A percentile compares a stretch with the other conserved stretches of the same genome.
These are phyloP conservation scores for Linum trigynum DNA, from an alignment of 345 rosid genomes.

Conservation along the genomic window DNA sequence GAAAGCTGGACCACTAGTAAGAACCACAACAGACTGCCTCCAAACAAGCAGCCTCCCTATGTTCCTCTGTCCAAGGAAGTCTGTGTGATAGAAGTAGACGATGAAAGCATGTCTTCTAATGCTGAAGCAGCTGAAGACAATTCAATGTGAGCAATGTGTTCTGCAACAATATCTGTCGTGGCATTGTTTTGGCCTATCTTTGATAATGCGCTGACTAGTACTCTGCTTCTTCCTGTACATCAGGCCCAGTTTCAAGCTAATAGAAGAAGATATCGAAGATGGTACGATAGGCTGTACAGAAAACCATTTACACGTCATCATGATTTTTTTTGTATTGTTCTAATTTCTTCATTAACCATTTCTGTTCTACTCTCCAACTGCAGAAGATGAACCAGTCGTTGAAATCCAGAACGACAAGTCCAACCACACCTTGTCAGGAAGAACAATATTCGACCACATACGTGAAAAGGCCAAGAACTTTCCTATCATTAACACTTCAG, in stretches of 20 bases:
- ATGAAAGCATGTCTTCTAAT: conserved; percentile 14
- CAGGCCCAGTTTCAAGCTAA: conserved; percentile 92
- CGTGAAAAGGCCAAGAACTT: conserved; percentile 72
- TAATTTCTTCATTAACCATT: too few relatives aligned
- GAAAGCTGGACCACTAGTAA: conserved; percentile 15
- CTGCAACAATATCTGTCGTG: background rate
- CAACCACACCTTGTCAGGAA: conserved; percentile 42
- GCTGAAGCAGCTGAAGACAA: conserved; percentile 15
- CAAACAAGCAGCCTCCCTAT: conserved; percentile 30
- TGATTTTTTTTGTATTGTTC: too few relatives aligned
- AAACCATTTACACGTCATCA: background rate
- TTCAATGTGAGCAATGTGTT: conserved; percentile 34
- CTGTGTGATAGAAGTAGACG: conserved; percentile 32
- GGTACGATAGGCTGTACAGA: conserved; percentile 27
- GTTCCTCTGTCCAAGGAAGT: conserved; percentile 32
- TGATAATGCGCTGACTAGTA: background rate
- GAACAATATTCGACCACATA: conserved; percentile 69
- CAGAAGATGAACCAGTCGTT: conserved; percentile 32
- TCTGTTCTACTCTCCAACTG: conserved; percentile 7
- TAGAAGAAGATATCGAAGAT: conserved; percentile 70
- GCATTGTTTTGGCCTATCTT: background rate
- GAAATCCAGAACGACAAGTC: conserved; percentile 37
- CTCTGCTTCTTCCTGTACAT: conserved; percentile 13
- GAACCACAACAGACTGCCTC: conserved; percentile 18
- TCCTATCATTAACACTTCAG: conserved; percentile 37